Percentiles rank a stretch among this genome's conserved stretches.
These are phyloP conservation scores for Cinnamomum micranthum DNA, from an alignment of 164 flowering plant species.

Conservation along the genomic window DNA sequence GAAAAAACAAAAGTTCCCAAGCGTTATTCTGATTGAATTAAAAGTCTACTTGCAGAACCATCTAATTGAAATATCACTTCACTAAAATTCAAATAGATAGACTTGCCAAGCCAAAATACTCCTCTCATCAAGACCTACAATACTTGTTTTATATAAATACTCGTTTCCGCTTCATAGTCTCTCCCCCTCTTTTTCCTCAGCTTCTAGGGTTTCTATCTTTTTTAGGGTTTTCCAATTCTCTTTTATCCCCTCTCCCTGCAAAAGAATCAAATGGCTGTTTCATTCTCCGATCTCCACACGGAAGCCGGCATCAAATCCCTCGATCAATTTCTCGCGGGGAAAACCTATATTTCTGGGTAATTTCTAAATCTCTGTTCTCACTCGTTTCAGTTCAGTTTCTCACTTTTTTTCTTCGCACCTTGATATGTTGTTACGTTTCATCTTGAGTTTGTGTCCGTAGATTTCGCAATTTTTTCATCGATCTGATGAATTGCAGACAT, in stretches of 20 bases:
- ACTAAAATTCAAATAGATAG: no score
- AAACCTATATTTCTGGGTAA: constrained; percentile 78
- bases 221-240: constrained; percentile 15
- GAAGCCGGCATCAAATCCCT: constrained; percentile 82
- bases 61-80: no score
- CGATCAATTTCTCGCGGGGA: constrained; percentile 61
- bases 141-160: no score
- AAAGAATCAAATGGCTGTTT: constrained; percentile 47
- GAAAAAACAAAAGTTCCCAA: no score
- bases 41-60: no score
- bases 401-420: background rate
- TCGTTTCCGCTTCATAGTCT: background rate
- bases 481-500: no score
- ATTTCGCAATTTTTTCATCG: no score
- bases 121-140: background rate
- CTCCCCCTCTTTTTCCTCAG: background rate
- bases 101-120: no score
- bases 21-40: no score
- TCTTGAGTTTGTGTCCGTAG: background rate
- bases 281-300: constrained; percentile 86
- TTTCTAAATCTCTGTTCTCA: background rate
- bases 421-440: background rate
- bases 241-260: background rate
- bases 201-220: background rate
- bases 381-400: background rate